phyloP scores from a whole-genome alignment of 257 asterid species.

The Lantana camara region DNA sequence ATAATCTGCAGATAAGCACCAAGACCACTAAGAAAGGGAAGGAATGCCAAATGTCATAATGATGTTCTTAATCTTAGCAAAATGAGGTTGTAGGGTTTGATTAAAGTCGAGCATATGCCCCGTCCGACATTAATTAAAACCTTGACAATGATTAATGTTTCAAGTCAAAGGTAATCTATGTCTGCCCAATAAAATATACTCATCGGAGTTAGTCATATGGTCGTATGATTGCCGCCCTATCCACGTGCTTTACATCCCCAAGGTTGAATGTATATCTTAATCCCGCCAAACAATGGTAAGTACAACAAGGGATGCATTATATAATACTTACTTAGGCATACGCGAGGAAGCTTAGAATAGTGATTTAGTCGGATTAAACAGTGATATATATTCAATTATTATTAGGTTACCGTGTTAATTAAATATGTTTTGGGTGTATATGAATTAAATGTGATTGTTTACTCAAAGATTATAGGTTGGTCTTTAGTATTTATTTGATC shows the following conservation, averaged over 20 bases:
- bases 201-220: conserved; percentile 4
- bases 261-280: conserved; percentile 10
- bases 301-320: background rate
- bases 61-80: too few relatives aligned
- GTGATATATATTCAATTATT: too few relatives aligned
- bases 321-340: too few relatives aligned
- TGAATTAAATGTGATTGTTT: too few relatives aligned
- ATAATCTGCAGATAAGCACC: background rate
- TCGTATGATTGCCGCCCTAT: conserved; percentile 16
- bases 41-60: conserved; percentile 25
- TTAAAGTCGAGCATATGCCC: background rate
- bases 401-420: too few relatives aligned
- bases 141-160: conserved; percentile 31
- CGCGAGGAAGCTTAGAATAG: too few relatives aligned
- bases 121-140: conserved; percentile 9
- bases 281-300: background rate
- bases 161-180: conserved; percentile 24
- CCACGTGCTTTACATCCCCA: conserved; percentile 35
- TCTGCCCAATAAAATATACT: background rate
- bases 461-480: too few relatives aligned
- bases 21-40: background rate
- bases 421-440: too few relatives aligned
- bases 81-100: too few relatives aligned
- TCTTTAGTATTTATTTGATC: too few relatives aligned
- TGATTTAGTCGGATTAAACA: too few relatives aligned